A percentile compares a stretch with the other conserved stretches of the same genome.
Conservation (phyloP, 768 basidiomycete genomes). For the Mycena pura region DNA sequence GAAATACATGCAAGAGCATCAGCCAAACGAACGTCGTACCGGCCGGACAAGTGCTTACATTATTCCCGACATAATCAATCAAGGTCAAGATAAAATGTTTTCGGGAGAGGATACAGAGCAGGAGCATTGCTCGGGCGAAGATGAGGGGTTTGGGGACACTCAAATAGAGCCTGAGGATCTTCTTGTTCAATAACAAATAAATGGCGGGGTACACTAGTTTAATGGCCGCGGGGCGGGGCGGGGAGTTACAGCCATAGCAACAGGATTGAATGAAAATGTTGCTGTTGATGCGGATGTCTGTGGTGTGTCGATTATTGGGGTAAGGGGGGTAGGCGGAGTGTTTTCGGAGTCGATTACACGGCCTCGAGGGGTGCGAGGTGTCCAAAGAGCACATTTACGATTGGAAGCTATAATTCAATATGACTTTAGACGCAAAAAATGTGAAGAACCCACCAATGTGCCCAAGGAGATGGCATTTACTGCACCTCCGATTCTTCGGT, state of each 20-base stretch:
- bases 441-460: not conserved
- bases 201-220: not conserved
- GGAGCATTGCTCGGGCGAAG: too few species aligned
- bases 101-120: conserved; percentile 9
- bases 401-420: not conserved
- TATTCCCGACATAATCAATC: conserved; percentile 25
- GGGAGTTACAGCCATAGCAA: not conserved
- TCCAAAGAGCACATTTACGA: not conserved
- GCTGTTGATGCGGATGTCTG: too few species aligned
- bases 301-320: too few species aligned
- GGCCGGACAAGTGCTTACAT: conserved; percentile 20
- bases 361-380: too few species aligned
- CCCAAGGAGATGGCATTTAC: not conserved
- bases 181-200: not conserved
- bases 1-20: conserved; percentile 16
- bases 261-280: too few species aligned
- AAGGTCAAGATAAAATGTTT: conserved; percentile 13
- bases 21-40: conserved; percentile 12
- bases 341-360: too few species aligned
- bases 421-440: not conserved
- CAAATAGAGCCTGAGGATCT: conserved; percentile 7
- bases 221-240: not conserved
- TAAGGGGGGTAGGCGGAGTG: too few species aligned
- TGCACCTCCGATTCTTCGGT: too few species aligned
- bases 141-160: conserved; percentile 1